These are phyloP conservation scores for Eucalyptus camaldulensis DNA, from an alignment of 345 rosid genomes.

Conservation along the genomic window DNA sequence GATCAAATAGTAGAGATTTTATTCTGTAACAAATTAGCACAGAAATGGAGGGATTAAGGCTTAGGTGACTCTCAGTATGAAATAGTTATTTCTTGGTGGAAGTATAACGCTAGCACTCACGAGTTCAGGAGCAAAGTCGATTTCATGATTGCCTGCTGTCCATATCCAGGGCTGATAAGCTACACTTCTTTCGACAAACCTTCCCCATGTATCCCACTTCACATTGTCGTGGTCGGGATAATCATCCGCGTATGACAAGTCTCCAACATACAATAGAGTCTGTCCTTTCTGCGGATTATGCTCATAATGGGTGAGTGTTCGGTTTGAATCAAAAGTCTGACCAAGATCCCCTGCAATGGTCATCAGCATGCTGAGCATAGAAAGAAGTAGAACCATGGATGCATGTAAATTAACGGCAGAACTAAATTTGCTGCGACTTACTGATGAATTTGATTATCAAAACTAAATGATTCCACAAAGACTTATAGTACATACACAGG, in stretches of 20 bases:
- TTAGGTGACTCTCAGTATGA: neutral
- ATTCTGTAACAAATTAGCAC: neutral
- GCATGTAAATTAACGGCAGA: neutral
- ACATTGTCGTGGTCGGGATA: slow-evolving; percentile 23
- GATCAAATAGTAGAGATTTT: neutral
- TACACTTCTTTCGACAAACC: slow-evolving; percentile 22
- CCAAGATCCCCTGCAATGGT: slow-evolving; percentile 30
- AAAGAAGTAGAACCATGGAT: neutral
- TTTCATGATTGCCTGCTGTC: slow-evolving; percentile 39
- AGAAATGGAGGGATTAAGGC: too few relatives aligned
- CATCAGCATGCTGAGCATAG: neutral
- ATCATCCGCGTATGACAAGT: slow-evolving; percentile 35
- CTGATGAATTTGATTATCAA: slow-evolving; percentile 36
- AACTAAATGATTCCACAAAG: neutral
- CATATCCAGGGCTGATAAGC: slow-evolving; percentile 42
- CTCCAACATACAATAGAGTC: slow-evolving; percentile 29
- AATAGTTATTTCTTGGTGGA: neutral
- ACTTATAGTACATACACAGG: neutral
- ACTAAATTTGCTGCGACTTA: neutral
- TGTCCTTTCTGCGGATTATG: slow-evolving; percentile 27
- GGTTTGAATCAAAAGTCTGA: slow-evolving; percentile 34
- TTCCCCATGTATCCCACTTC: slow-evolving; percentile 35
- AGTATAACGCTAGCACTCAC: slow-evolving; percentile 6
- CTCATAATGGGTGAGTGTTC: slow-evolving; percentile 27
- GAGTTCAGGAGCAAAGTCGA: slow-evolving; percentile 12